phyloP scores from a whole-genome alignment of 164 flowering plant species.

The Stephania yunnanensis region DNA sequence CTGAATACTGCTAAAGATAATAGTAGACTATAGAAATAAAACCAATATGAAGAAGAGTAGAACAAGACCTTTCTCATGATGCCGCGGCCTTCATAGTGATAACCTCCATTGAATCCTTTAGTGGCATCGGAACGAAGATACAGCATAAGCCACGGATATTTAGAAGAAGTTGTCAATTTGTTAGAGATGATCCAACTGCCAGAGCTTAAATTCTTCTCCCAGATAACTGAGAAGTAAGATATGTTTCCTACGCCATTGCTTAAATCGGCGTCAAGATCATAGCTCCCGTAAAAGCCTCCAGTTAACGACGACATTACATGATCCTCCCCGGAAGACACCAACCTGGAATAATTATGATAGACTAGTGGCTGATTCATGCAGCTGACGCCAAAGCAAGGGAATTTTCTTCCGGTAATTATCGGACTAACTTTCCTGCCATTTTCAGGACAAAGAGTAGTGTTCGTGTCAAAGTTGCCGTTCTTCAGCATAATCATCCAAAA shows the following conservation, averaged over 20 bases:
- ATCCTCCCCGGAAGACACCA: conserved; percentile 7
- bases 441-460: conserved; percentile 37
- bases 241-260: conserved; percentile 24
- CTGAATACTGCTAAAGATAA: conserved; percentile 16
- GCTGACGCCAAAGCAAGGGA: conserved; percentile 66
- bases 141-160: conserved; percentile 87
- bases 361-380: conserved; percentile 76
- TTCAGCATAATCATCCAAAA: conserved; percentile 41
- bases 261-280: conserved; percentile 46
- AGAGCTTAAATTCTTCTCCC: conserved; percentile 59
- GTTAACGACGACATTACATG: conserved; percentile 17
- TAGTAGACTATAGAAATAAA: background rate
- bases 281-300: conserved; percentile 62
- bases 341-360: conserved; percentile 30
- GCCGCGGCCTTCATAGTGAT: conserved; percentile 39
- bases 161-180: conserved; percentile 56
- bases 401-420: conserved; percentile 30
- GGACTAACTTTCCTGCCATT: conserved; percentile 55
- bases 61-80: conserved; percentile 57
- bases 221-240: conserved; percentile 58
- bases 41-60: background rate
- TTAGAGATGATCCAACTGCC: conserved; percentile 64
- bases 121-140: conserved; percentile 83
- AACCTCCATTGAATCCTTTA: conserved; percentile 72
- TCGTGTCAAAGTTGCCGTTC: conserved; percentile 36